Evolutionary conservation across 1,284 basidiomycete species (phyloP).

Genomic region (Rhodotorula sp.): DNA sequence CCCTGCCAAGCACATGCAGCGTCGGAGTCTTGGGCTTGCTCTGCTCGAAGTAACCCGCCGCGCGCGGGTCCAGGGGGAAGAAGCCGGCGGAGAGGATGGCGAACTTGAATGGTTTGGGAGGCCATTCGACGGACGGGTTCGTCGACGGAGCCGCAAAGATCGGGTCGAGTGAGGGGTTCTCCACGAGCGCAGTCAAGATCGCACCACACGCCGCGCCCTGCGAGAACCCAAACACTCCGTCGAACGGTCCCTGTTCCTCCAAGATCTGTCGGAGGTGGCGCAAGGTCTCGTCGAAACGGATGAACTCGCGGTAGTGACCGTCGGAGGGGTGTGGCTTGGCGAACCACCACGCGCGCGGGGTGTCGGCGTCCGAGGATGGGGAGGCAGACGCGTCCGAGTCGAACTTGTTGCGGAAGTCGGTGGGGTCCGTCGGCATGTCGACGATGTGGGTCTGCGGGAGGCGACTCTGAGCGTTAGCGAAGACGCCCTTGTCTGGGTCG

Average conservation of each 20-base stretch:
- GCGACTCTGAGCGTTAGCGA: background rate
- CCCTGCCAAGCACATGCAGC: conserved; percentile 75
- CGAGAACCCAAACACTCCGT: conserved; percentile 45
- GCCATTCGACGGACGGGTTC: conserved; percentile 58
- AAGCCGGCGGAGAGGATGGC: conserved; percentile 65
- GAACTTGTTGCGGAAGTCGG: conserved; percentile 58
- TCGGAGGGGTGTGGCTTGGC: conserved; percentile 49
- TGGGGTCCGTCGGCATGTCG: conserved; percentile 58
- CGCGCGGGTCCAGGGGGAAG: conserved; percentile 56
- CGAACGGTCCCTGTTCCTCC: conserved; percentile 51
- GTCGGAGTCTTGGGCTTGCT: conserved; percentile 58
- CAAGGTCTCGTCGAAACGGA: conserved; percentile 58
- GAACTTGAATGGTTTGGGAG: conserved; percentile 45
- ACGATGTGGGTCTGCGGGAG: conserved; percentile 57
- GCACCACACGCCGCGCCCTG: conserved; percentile 33
- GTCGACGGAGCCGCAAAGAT: conserved; percentile 57
- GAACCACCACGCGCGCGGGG: conserved; percentile 69
- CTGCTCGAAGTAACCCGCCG: conserved; percentile 51
- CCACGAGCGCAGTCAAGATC: conserved; percentile 32
- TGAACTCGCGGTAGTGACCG: conserved; percentile 20
- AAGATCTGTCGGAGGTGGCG: conserved; percentile 52
- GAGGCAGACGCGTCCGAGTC: conserved; percentile 57
- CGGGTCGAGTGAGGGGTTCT: conserved; percentile 56
- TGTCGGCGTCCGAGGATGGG: conserved; percentile 60
- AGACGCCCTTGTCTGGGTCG: background rate